phyloP scores from a whole-genome alignment of 2,329 filamentous ascomycete species.

The Sclerotinia spermophila region DNA sequence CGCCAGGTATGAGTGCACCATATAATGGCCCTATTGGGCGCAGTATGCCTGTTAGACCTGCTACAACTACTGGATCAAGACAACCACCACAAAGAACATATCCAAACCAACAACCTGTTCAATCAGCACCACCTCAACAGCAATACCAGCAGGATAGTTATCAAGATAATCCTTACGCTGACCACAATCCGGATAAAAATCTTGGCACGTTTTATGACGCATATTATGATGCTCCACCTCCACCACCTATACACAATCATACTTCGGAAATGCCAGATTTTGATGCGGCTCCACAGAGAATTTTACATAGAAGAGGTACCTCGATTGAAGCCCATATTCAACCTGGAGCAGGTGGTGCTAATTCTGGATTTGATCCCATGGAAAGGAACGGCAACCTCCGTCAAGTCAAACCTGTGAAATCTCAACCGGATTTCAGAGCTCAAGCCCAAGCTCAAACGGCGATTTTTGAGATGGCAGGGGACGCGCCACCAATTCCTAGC shows the following conservation, averaged over 20 bases:
- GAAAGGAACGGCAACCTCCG: constrained; percentile 39
- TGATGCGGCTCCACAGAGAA: constrained; percentile 22
- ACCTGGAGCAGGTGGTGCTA: constrained; percentile 14
- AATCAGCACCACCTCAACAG: constrained; percentile 28
- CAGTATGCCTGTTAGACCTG: constrained; percentile 50
- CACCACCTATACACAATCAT: constrained; percentile 19
- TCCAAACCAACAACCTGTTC: constrained; percentile 40
- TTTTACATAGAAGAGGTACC: constrained; percentile 27
- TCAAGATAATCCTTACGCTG: constrained; percentile 24
- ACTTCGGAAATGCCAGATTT: constrained; percentile 36
- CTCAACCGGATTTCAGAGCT: constrained; percentile 60
- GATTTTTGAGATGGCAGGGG: constrained; percentile 69
- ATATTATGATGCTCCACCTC: constrained; percentile 46
- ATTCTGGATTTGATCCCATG: neutral
- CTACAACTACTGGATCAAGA: constrained; percentile 52
- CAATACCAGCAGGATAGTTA: constrained; percentile 22
- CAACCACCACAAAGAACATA: constrained; percentile 53
- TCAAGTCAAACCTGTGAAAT: constrained; percentile 58
- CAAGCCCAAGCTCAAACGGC: constrained; percentile 56
- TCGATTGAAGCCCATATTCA: constrained; percentile 35
- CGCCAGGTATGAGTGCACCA: constrained; percentile 40
- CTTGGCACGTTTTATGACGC: constrained; percentile 53
- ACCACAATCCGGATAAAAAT: constrained; percentile 36
- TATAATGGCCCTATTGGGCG: constrained; percentile 46
- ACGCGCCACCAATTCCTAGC: constrained; percentile 53